Evolutionary conservation across 768 basidiomycete species (phyloP), one percentile per base, ranked within the genome.

Genomic region (Calvatia gigantea): DNA sequence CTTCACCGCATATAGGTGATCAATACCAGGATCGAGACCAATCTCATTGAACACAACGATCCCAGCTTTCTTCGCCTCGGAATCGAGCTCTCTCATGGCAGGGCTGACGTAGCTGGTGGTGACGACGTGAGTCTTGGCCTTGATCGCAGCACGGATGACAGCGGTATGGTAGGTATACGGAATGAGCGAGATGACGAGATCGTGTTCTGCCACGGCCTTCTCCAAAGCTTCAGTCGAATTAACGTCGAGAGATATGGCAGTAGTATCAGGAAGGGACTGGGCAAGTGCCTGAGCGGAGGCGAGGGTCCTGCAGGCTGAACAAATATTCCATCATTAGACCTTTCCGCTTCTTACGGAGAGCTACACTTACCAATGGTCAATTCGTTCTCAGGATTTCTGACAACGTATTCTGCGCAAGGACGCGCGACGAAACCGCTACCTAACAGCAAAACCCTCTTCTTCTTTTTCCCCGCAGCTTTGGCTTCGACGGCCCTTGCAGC

Each of bases 41-140:
- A 99, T 91, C 75, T 99, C 97, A 73, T 99, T 99, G 81, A 98
- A 79, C 60, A 98, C 91, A 50, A 94, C 78, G 64, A 98, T 92
- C 4, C 94, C 95, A 1, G 95, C 94, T 54, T 85, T 82, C 73
- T 88, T 89, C 52, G 80, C 90, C 47, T 82, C 85, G 45, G 78
- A 81, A 59, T 98, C 88, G 33, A 98, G 83, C 58, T 82, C 94
- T 56, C 82, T 85, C 85, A 98, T 95, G 6, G 87, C 89, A 17
- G 90, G 91, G 45, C 87, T 93, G 66, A 98, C 86, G 68, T 99
- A 98, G 57, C 88, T 91, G 21, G 97, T 98, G 35, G 97, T 98
- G 62, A 99, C 93, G 33, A 98, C 94, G 69, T 97, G 77, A 28
- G 89, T 93, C 76, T 92, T 94, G 65, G 83, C 73, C 71, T 85